Conservation (phyloP, 1,284 basidiomycete species). For the Melampsora americana region DNA sequence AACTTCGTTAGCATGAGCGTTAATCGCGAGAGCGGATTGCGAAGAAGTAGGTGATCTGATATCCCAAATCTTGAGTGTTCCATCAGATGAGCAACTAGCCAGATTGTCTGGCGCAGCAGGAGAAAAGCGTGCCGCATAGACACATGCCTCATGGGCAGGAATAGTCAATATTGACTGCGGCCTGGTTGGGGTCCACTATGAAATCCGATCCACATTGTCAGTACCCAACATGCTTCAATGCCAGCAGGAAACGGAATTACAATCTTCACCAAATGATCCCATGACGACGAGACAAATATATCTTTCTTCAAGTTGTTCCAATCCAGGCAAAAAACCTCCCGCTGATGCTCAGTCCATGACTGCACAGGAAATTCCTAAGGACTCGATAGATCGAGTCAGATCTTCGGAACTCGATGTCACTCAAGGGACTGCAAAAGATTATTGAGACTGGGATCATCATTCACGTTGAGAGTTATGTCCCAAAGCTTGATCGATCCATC, state of each 20-base stretch:
- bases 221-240: neutral
- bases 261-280: slow-evolving; percentile 87
- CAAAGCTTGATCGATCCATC: slow-evolving; percentile 88
- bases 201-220: neutral
- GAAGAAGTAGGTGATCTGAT: slow-evolving; percentile 16
- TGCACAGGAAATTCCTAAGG: slow-evolving; percentile 78
- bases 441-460: slow-evolving; percentile 50
- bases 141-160: slow-evolving; percentile 74
- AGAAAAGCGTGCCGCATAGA: slow-evolving; percentile 85
- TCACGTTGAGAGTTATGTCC: slow-evolving; percentile 81
- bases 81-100: slow-evolving; percentile 80
- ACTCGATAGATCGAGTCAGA: neutral
- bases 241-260: slow-evolving; percentile 56
- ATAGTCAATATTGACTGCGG: slow-evolving; percentile 74
- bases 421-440: slow-evolving; percentile 1
- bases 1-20: slow-evolving; percentile 52
- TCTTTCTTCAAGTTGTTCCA: slow-evolving; percentile 96
- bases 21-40: slow-evolving; percentile 47
- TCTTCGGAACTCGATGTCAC: no score
- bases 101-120: slow-evolving; percentile 79
- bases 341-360: slow-evolving; percentile 87
- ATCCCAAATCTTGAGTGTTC: slow-evolving; percentile 55
- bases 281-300: slow-evolving; percentile 70
- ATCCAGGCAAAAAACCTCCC: slow-evolving; percentile 90
- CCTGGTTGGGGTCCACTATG: slow-evolving; percentile 79